These are phyloP conservation scores for Euphorbia lathyris DNA, from an alignment of 345 rosid genomes.

Conservation along the genomic window DNA sequence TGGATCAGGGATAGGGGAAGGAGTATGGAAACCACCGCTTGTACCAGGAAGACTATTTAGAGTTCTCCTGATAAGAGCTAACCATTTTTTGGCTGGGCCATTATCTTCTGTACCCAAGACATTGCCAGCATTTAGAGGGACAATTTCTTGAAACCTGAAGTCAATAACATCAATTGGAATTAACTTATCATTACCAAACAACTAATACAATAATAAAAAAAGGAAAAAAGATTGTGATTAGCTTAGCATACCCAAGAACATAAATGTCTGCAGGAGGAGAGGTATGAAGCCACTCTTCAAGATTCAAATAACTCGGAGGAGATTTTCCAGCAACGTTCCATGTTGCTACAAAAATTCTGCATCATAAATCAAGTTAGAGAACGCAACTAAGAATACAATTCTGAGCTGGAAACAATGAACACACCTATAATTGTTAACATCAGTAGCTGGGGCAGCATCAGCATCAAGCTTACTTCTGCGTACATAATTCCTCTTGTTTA, in stretches of 20 bases:
- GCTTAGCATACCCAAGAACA: constrained; percentile 75
- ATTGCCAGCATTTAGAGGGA: constrained; percentile 97
- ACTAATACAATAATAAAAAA: constrained; percentile 9
- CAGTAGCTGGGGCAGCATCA: constrained; percentile 59
- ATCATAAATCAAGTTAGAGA: constrained; percentile 10
- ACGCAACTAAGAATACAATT: neutral
- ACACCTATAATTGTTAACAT: constrained; percentile 64
- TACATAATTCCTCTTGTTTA: constrained; percentile 43
- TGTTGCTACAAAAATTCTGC: constrained; percentile 86
- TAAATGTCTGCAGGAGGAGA: constrained; percentile 93
- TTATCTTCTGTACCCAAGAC: constrained; percentile 93
- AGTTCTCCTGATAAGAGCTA: constrained; percentile 78
- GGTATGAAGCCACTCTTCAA: constrained; percentile 95
- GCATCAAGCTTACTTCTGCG: constrained; percentile 55
- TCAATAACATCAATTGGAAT: constrained; percentile 13
- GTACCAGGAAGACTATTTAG: constrained; percentile 76
- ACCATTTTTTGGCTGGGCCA: constrained; percentile 96
- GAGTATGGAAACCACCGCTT: constrained; percentile 52
- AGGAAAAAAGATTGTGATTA: neutral
- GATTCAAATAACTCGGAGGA: constrained; percentile 76
- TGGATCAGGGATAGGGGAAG: constrained; percentile 84
- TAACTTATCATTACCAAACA: neutral
- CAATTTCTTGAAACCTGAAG: constrained; percentile 92
- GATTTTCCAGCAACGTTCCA: constrained; percentile 99
- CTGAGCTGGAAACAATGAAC: constrained; percentile 14